phyloP scores from a whole-genome alignment of 805 yeast genomes.

The Citeromyces matritensis region DNA sequence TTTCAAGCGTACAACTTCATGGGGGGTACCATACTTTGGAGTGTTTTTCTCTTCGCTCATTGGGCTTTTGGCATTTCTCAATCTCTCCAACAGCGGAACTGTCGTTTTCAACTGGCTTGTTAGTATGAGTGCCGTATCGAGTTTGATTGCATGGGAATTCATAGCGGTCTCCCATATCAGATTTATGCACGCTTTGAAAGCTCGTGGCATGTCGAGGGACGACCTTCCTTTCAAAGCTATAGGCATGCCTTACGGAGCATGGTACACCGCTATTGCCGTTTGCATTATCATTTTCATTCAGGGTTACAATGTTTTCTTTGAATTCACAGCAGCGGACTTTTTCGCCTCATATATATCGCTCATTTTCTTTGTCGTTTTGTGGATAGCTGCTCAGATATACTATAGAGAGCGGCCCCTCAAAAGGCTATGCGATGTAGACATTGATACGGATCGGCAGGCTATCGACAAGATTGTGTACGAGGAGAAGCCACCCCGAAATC shows the following conservation, averaged over 20 bases:
- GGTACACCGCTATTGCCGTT: slow-evolving; percentile 42
- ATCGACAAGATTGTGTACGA: slow-evolving; percentile 1
- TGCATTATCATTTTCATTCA: slow-evolving; percentile 18
- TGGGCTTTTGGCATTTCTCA: slow-evolving; percentile 51
- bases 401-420: slow-evolving; percentile 30
- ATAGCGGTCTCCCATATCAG: slow-evolving; percentile 52
- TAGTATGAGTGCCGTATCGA: slow-evolving; percentile 66
- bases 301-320: slow-evolving; percentile 50
- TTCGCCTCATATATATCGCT: slow-evolving; percentile 65
- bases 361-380: slow-evolving; percentile 38
- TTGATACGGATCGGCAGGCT: slow-evolving; percentile 33
- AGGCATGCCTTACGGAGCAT: slow-evolving; percentile 55
- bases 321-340: slow-evolving; percentile 34
- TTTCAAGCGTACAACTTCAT: slow-evolving; percentile 29
- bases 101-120: slow-evolving; percentile 60
- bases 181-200: slow-evolving; percentile 50
- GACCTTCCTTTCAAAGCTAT: slow-evolving; percentile 61
- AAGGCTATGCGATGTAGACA: slow-evolving; percentile 48
- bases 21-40: slow-evolving; percentile 48
- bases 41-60: slow-evolving; percentile 43
- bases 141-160: slow-evolving; percentile 59
- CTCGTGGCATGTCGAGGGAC: slow-evolving; percentile 52
- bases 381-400: slow-evolving; percentile 27
- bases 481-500: background rate
- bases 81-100: slow-evolving; percentile 33